A percentile compares a stretch with the other conserved stretches of the same genome.
These are phyloP conservation scores for Leishmania arabica DNA, from an alignment of 208 protist genomes.

Conservation along the genomic window DNA sequence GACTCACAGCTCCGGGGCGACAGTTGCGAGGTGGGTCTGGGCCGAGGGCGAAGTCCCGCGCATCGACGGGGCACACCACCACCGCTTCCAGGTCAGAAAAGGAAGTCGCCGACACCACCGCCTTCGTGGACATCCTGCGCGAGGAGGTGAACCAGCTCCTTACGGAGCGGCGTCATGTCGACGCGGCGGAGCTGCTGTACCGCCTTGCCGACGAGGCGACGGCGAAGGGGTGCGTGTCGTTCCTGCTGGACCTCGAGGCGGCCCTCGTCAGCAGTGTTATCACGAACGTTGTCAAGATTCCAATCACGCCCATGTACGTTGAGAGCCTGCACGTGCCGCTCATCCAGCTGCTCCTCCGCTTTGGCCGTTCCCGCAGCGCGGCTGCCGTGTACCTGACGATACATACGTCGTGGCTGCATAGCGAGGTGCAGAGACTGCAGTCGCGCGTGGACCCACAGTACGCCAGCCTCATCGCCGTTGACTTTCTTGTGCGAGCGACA, in stretches of 20 bases:
- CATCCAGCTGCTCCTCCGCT: slow-evolving; percentile 76
- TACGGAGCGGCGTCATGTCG: slow-evolving; percentile 62
- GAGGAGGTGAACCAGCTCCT: slow-evolving; percentile 74
- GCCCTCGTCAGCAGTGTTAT: slow-evolving; percentile 56
- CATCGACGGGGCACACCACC: neutral
- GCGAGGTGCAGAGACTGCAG: slow-evolving; percentile 74
- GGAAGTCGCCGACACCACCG: slow-evolving; percentile 41
- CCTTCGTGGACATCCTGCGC: slow-evolving; percentile 68
- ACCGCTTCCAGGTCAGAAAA: slow-evolving; percentile 16
- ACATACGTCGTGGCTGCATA: slow-evolving; percentile 73
- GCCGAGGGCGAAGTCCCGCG: neutral
- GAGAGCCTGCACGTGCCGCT: slow-evolving; percentile 84
- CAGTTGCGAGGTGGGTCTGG: neutral
- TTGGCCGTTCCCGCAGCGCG: slow-evolving; percentile 64
- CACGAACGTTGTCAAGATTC: slow-evolving; percentile 47
- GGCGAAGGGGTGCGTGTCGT: slow-evolving; percentile 57
- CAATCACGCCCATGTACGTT: slow-evolving; percentile 67
- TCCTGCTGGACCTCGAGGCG: slow-evolving; percentile 71
- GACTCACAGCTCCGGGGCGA: slow-evolving; percentile 2
- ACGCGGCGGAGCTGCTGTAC: slow-evolving; percentile 73
- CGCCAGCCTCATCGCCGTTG: slow-evolving; percentile 63
- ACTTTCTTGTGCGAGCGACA: slow-evolving; percentile 76
- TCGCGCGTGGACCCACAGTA: slow-evolving; percentile 55
- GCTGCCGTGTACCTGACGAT: slow-evolving; percentile 55
- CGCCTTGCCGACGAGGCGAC: slow-evolving; percentile 55